Base-by-base conservation (phyloP, 2,329 filamentous ascomycete genomes). In the Sphaerulina populicola region DNA sequence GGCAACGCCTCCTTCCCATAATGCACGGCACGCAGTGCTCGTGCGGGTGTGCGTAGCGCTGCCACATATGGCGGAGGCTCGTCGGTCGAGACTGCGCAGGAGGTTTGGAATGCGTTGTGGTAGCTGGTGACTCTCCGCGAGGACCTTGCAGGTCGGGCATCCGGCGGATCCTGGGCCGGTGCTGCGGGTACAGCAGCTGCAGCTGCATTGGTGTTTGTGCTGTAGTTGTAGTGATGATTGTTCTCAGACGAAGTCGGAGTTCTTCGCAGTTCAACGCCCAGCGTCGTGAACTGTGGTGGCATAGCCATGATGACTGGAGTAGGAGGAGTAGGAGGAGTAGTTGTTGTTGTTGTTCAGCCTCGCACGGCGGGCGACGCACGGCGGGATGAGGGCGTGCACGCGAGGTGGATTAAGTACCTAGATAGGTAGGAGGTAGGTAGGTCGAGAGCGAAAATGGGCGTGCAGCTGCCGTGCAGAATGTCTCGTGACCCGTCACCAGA, bases 41-140 rank as follows among this genome's bases (percentile, higher is more conserved):
- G 51, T 4, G 50, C 52, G 21, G 55, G 53, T 8, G 59, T 49
- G 29, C 54, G 54, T 9, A 50, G 38, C 3, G 64, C 62, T 4
- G 52, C 49, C 4, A 59, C 55, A 52, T 68, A 69, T 9, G 55
- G 59, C n/a, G 67, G 67, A 15, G 67, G 64, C 14, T 54, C 44
- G 46, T 68, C 65, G 43, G 55, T 58, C 30, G 53, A 51, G 4
- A 60, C 57, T 14, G 59, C 48, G 55, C 65, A 67, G 11, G 56
- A 50, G 2, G 65, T 66, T 45, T 67, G 65, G 54, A 68, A 69
- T 21, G 56, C 41, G 48, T 66, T 65, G 61, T 65, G 64, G 50
- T 69, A 60, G 46, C 66, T 68, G 30, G 62, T 66, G 23, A 59
- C 55, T 55, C 62, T 57, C 33, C 59, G 52, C 15, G 55, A 39